A percentile compares a stretch with the other conserved stretches of the same genome.
These are phyloP conservation scores for Iberis amara DNA, from an alignment of 441 rosid genomes.

Conservation along the genomic window DNA sequence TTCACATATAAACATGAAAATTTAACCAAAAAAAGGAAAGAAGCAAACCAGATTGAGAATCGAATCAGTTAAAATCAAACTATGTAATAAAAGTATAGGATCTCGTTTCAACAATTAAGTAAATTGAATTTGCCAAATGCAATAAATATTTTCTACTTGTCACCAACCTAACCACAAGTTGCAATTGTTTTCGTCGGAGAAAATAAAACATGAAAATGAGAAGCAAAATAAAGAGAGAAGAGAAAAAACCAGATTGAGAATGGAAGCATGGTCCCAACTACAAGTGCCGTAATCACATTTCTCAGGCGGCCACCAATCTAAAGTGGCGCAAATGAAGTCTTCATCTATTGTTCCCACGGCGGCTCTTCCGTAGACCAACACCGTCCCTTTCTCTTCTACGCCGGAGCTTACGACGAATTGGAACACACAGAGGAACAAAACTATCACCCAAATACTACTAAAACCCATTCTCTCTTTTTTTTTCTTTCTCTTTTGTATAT, in stretches of 20 bases:
- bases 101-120: no score
- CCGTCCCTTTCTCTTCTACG: conserved; percentile 39
- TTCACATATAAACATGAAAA: no score
- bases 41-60: no score
- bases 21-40: no score
- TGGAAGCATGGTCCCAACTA: conserved; percentile 80
- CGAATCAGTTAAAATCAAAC: no score
- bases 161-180: no score
- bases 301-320: conserved; percentile 99
- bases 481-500: neutral
- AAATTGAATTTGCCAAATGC: no score
- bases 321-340: conserved; percentile 84
- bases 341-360: conserved; percentile 71
- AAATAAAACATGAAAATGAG: neutral
- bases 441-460: conserved; percentile 32
- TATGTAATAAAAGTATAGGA: no score
- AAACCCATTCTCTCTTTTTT: conserved; percentile 37
- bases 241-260: conserved; percentile 61
- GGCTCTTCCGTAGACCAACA: conserved; percentile 45
- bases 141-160: no score
- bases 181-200: conserved; percentile 19
- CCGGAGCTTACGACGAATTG: conserved; percentile 30
- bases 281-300: conserved; percentile 97
- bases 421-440: conserved; percentile 33
- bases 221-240: neutral